Conservation (phyloP, 192 early-diverging fungal species). For the Gamsiella multidivaricata region DNA sequence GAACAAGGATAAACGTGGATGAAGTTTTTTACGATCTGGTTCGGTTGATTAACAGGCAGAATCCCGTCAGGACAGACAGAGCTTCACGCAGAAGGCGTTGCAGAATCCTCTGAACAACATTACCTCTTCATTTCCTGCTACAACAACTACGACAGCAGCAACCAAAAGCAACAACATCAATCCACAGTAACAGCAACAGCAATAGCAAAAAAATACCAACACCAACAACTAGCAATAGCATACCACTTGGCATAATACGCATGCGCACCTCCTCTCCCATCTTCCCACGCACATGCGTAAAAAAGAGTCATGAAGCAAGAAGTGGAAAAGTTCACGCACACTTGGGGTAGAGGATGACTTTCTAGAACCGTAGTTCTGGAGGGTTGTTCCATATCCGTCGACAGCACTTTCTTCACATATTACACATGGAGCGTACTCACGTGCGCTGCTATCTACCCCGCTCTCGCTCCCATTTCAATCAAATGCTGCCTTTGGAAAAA, state of each 20-base stretch:
- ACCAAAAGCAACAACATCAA: neutral
- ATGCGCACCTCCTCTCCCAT: neutral
- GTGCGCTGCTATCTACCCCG: too few relatives aligned
- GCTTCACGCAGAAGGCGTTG: constrained; percentile 14
- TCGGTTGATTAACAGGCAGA: constrained; percentile 85
- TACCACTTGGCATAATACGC: neutral
- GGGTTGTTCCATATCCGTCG: too few relatives aligned
- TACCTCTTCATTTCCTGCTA: neutral
- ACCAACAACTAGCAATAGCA: neutral
- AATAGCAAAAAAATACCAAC: neutral
- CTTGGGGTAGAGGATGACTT: too few relatives aligned
- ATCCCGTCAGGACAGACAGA: constrained; percentile 14
- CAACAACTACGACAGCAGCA: constrained; percentile 1
- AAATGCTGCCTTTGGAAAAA: too few relatives aligned
- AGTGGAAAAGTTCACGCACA: neutral
- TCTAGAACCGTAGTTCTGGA: too few relatives aligned
- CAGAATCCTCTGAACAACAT: constrained; percentile 16
- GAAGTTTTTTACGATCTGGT: constrained; percentile 95
- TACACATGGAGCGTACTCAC: too few relatives aligned
- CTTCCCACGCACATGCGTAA: neutral
- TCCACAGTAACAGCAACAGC: neutral
- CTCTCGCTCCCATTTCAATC: too few relatives aligned
- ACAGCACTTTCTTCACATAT: too few relatives aligned
- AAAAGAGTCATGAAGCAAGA: neutral
- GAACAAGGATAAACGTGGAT: constrained; percentile 88